These are phyloP conservation scores for Aphanomyces invadans DNA, from an alignment of 352 stramenopile species.

Conservation along the genomic window DNA sequence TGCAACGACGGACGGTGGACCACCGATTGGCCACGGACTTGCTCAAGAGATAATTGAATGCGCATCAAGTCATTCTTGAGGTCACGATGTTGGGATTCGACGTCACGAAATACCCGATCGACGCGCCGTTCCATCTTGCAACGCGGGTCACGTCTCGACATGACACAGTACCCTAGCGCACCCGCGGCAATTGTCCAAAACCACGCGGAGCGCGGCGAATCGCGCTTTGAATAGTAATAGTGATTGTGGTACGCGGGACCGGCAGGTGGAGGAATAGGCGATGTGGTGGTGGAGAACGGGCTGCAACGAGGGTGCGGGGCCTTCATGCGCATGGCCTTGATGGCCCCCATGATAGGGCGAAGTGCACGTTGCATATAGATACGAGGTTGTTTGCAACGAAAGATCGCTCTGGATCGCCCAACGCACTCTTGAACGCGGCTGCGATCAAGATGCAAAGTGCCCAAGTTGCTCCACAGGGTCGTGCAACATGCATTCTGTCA, in stretches of 20 bases:
- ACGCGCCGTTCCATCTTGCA: not conserved
- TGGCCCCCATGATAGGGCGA: not conserved
- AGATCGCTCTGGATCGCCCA: no score
- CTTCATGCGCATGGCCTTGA: not conserved
- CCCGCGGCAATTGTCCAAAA: not conserved
- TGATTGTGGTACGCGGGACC: not conserved
- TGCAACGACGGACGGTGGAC: not conserved
- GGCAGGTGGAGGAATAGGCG: not conserved
- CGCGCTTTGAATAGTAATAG: slow-evolving; percentile 5
- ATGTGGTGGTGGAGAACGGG: not conserved
- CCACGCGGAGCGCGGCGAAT: not conserved
- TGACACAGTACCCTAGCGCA: slow-evolving; percentile 1
- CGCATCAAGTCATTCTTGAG: slow-evolving; percentile 1
- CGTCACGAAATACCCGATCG: not conserved
- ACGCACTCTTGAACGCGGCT: not conserved
- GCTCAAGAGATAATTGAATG: not conserved
- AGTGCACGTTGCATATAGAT: slow-evolving; percentile 1
- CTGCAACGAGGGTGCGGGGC: not conserved
- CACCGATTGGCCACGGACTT: not conserved
- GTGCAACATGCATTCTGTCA: not conserved
- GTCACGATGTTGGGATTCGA: not conserved
- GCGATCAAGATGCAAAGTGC: not conserved
- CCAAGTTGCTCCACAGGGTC: no score
- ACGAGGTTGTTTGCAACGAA: no score
- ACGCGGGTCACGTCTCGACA: not conserved